These are phyloP conservation scores for Eragrostis nindensis DNA, from an alignment of 176 grass and related monocot species.

Conservation along the genomic window DNA sequence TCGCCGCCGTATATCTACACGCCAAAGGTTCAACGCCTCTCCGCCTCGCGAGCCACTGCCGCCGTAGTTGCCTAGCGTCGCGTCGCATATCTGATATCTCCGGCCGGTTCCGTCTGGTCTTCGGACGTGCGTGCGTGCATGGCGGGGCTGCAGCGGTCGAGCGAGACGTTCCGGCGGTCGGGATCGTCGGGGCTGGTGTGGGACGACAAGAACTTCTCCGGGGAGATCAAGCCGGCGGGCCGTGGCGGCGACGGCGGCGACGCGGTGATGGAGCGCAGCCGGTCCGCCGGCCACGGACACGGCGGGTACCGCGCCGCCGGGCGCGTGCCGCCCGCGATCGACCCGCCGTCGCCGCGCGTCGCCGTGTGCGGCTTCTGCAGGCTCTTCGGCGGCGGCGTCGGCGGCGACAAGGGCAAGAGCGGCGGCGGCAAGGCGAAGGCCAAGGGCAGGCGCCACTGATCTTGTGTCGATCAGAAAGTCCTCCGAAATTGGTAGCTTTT, in stretches of 20 bases:
- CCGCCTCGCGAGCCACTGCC: no score
- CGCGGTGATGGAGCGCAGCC: conserved; percentile 38
- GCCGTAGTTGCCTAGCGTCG: no score
- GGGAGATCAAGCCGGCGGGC: conserved; percentile 55
- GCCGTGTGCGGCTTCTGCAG: conserved; percentile 75
- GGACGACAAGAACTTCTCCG: conserved; percentile 63
- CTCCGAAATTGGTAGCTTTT: background rate
- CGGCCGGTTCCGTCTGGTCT: no score
- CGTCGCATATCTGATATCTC: no score
- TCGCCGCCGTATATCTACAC: background rate
- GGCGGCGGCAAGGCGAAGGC: background rate
- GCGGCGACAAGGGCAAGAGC: background rate
- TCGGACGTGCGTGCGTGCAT: conserved; percentile 37
- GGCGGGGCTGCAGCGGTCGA: conserved; percentile 84
- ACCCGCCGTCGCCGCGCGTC: conserved; percentile 83
- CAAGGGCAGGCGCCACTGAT: conserved; percentile 32
- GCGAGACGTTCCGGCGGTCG: conserved; percentile 86
- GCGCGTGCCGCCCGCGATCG: conserved; percentile 61
- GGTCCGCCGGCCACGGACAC: conserved; percentile 19
- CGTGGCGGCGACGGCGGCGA: conserved; percentile 12
- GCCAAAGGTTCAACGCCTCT: background rate
- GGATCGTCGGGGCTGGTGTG: conserved; percentile 90
- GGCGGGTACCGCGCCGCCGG: conserved; percentile 60
- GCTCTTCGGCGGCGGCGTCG: conserved; percentile 63
- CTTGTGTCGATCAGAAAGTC: background rate